Evolutionary conservation across 768 basidiomycete genomes (phyloP).

Genomic region (Mycena vulgaris): DNA sequence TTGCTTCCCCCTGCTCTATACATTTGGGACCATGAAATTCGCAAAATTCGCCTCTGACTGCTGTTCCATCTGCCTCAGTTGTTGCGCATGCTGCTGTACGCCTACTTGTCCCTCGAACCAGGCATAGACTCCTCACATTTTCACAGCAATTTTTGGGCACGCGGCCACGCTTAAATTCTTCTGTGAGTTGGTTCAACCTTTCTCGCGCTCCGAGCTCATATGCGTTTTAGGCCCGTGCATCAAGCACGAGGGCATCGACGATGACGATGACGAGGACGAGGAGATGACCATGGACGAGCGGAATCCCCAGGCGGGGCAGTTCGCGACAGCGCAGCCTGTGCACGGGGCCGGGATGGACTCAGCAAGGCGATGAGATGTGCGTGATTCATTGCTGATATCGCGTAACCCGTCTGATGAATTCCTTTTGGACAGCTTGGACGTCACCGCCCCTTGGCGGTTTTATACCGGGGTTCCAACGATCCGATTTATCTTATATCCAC

Average conservation of each 20-base stretch:
- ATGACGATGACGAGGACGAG: background rate
- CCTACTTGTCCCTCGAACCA: background rate
- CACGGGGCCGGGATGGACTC: background rate
- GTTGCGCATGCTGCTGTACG: background rate
- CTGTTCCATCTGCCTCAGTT: background rate
- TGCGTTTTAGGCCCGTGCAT: background rate
- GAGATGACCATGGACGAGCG: background rate
- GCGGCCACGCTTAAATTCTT: background rate
- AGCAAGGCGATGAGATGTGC: background rate
- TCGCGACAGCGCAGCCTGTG: background rate
- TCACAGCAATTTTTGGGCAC: background rate
- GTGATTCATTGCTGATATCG: background rate
- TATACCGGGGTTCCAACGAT: no score
- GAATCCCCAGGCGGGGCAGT: background rate
- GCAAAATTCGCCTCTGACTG: background rate
- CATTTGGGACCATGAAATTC: no score
- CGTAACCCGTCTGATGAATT: no score
- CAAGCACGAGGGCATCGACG: background rate
- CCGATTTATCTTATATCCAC: no score
- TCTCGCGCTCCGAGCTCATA: no score
- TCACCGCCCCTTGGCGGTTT: no score
- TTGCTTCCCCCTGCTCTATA: no score
- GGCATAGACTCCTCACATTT: background rate
- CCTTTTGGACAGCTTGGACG: background rate
- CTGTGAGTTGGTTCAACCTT: no score